Conservation (phyloP, 208 protist species). For the Novymonas esmeraldas region DNA sequence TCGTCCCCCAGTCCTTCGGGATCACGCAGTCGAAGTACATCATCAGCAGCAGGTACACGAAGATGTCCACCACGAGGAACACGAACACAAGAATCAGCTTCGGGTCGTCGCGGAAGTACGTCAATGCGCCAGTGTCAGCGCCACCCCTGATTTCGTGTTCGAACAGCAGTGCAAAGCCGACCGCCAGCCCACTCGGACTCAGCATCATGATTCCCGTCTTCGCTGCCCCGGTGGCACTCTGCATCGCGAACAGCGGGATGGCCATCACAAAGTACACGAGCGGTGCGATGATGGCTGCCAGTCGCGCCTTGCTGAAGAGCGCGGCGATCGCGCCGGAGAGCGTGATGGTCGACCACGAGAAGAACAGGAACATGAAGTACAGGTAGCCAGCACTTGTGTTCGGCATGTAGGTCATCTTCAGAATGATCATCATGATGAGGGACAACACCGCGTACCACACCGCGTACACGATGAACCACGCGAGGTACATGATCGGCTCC, state of each 20-base stretch:
- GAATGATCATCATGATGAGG: constrained; percentile 53
- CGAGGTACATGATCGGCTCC: constrained; percentile 47
- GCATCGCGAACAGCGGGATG: constrained; percentile 39
- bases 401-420: constrained; percentile 49
- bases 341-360: constrained; percentile 39
- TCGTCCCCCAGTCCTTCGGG: constrained; percentile 65
- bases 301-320: constrained; percentile 73
- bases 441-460: constrained; percentile 43
- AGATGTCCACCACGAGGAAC: constrained; percentile 40
- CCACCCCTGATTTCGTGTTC: constrained; percentile 21
- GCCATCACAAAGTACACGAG: constrained; percentile 73
- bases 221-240: constrained; percentile 13
- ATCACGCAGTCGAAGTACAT: constrained; percentile 77
- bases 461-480: constrained; percentile 53
- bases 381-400: constrained; percentile 31
- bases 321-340: constrained; percentile 44
- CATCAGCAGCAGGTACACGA: constrained; percentile 65
- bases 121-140: constrained; percentile 16
- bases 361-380: constrained; percentile 63
- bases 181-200: constrained; percentile 37
- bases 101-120: constrained; percentile 31
- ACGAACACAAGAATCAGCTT: constrained; percentile 33
- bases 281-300: constrained; percentile 65
- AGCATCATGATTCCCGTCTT: constrained; percentile 36
- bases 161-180: constrained; percentile 26